phyloP scores from a whole-genome alignment of 208 protist genomes.

The Trypanosoma brucei region DNA sequence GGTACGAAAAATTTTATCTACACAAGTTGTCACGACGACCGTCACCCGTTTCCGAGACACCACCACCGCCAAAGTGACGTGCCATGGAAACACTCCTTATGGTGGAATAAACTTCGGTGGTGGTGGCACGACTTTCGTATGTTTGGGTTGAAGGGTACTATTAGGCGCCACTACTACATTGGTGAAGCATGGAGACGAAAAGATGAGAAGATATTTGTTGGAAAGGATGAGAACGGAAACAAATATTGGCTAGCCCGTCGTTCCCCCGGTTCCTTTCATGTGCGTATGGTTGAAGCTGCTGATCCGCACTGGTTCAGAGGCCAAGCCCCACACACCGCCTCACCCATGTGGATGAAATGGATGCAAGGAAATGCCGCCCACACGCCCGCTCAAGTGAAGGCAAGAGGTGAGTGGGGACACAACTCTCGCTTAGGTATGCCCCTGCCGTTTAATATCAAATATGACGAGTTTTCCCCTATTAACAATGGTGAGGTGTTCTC shows the following conservation, averaged over 20 bases:
- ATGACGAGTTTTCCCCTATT: conserved; percentile 67
- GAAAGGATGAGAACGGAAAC: conserved; percentile 89
- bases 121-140: conserved; percentile 87
- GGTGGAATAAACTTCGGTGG: conserved; percentile 73
- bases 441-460: conserved; percentile 85
- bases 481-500: conserved; percentile 60
- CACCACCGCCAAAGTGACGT: conserved; percentile 78
- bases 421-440: conserved; percentile 80
- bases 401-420: conserved; percentile 82
- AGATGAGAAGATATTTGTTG: conserved; percentile 90
- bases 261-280: conserved; percentile 37
- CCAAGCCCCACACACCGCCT: conserved; percentile 55
- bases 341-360: conserved; percentile 85
- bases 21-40: conserved; percentile 66
- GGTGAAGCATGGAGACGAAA: conserved; percentile 82
- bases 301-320: conserved; percentile 89
- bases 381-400: conserved; percentile 81
- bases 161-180: conserved; percentile 80
- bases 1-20: conserved; percentile 88
- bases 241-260: conserved; percentile 84
- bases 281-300: conserved; percentile 67
- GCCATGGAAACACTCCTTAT: conserved; percentile 67
- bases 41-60: conserved; percentile 62
- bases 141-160: conserved; percentile 80
- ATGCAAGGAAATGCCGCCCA: conserved; percentile 73